Evolutionary conservation across 305 asterid species (phyloP).

Genomic region (Lippia alba): DNA sequence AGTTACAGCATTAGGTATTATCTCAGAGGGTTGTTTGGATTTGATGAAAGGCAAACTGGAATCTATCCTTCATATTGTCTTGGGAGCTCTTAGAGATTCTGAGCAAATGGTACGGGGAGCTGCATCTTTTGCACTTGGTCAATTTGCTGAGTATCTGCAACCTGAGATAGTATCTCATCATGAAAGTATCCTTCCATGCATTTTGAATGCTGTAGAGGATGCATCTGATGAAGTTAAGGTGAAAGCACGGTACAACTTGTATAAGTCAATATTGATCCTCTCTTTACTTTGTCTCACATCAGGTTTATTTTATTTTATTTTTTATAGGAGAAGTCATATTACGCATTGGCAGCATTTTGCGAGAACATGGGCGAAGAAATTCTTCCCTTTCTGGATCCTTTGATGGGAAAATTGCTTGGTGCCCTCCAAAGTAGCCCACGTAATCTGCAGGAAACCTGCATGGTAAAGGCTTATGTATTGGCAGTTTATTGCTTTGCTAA

Average conservation of each 20-base stretch:
- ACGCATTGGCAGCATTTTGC: slow-evolving; percentile 98
- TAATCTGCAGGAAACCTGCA: slow-evolving; percentile 96
- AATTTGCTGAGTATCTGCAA: slow-evolving; percentile 95
- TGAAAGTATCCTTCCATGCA: slow-evolving; percentile 87
- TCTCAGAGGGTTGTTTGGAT: slow-evolving; percentile 94
- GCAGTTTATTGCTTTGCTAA: slow-evolving; percentile 21
- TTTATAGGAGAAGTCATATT: slow-evolving; percentile 94
- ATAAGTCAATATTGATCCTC: slow-evolving; percentile 18
- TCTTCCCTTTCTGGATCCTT: slow-evolving; percentile 90
- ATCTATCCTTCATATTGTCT: slow-evolving; percentile 75
- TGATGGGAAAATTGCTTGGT: slow-evolving; percentile 87
- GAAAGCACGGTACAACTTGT: slow-evolving; percentile 27
- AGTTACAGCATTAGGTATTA: slow-evolving; percentile 91
- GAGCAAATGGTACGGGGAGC: slow-evolving; percentile 99
- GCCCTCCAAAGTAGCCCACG: slow-evolving; percentile 89
- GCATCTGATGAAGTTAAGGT: slow-evolving; percentile 99
- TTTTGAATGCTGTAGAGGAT: slow-evolving; percentile 92
- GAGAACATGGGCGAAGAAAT: slow-evolving; percentile 99
- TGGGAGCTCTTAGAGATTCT: slow-evolving; percentile 95
- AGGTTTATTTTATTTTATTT: slow-evolving; percentile 14
- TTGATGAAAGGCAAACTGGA: slow-evolving; percentile 86
- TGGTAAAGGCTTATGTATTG: slow-evolving; percentile 54
- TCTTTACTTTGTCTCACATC: slow-evolving; percentile 31
- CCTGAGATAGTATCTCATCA: slow-evolving; percentile 96
- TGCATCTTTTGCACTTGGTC: slow-evolving; percentile 96